phyloP scores from a whole-genome alignment of 768 basidiomycete genomes.

The Termitomyces sp. region DNA sequence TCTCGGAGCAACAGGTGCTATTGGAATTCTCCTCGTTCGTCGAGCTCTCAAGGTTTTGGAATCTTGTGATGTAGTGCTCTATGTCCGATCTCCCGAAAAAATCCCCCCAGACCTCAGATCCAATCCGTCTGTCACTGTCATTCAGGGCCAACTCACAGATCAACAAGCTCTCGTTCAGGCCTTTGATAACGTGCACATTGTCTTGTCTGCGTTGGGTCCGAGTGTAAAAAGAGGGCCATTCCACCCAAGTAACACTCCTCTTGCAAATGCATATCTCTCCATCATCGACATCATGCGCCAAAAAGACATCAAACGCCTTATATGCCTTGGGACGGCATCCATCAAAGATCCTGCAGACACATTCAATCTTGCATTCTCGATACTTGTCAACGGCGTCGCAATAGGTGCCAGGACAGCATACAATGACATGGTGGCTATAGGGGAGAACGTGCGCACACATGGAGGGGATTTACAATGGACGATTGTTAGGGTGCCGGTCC shows the following conservation, averaged over 20 bases:
- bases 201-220: conserved; percentile 66
- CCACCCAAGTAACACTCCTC: conserved; percentile 46
- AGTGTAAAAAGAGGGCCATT: conserved; percentile 24
- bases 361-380: conserved; percentile 38
- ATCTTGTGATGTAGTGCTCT: conserved; percentile 44
- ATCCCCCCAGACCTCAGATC: conserved; percentile 43
- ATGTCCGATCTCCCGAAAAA: conserved; percentile 60
- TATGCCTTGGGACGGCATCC: conserved; percentile 63
- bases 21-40: conserved; percentile 51
- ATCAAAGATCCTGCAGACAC: conserved; percentile 58
- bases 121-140: conserved; percentile 39
- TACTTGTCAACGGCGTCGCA: conserved; percentile 35
- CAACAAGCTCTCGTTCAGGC: conserved; percentile 41
- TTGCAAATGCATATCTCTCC: conserved; percentile 52
- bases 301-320: conserved; percentile 48
- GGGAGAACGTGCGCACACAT: conserved; percentile 43
- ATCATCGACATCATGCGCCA: conserved; percentile 54
- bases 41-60: conserved; percentile 40
- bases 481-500: conserved; percentile 59
- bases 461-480: conserved; percentile 60
- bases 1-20: conserved; percentile 65
- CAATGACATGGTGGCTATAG: conserved; percentile 61
- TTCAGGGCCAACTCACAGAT: conserved; percentile 55
- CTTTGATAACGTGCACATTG: conserved; percentile 50
- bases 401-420: conserved; percentile 52